phyloP scores from a whole-genome alignment of 345 rosid species.

The Lagerstroemia speciosa region DNA sequence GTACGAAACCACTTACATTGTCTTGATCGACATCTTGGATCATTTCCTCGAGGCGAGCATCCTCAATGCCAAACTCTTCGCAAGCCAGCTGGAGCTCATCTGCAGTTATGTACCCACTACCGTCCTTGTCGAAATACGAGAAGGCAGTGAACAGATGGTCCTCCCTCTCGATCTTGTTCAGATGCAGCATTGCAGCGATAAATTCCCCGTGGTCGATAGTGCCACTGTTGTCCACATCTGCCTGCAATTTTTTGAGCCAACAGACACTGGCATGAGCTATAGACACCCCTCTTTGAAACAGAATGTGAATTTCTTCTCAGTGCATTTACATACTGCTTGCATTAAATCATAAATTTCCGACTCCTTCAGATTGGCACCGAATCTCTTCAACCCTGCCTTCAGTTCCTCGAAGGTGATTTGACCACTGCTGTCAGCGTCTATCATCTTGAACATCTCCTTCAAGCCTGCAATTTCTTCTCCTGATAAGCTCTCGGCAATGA shows the following conservation, averaged over 20 bases:
- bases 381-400: conserved; percentile 32
- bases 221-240: conserved; percentile 36
- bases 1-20: conserved; percentile 18
- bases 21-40: conserved; percentile 36
- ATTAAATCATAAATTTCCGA: conserved; percentile 31
- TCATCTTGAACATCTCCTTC: conserved; percentile 47
- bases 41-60: conserved; percentile 28
- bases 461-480: conserved; percentile 42
- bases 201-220: conserved; percentile 39
- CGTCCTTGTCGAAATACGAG: conserved; percentile 38
- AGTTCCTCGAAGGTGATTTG: conserved; percentile 41
- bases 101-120: conserved; percentile 37
- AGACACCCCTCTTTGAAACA: neutral
- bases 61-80: conserved; percentile 30
- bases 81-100: conserved; percentile 42
- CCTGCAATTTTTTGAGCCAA: conserved; percentile 19
- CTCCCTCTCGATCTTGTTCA: conserved; percentile 35
- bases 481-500: conserved; percentile 41
- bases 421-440: conserved; percentile 36
- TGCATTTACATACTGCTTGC: conserved; percentile 31
- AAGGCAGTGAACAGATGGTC: conserved; percentile 36
- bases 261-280: neutral
- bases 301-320: neutral
- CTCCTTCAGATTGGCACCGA: conserved; percentile 33
- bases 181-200: conserved; percentile 39